These are phyloP conservation scores for Phytophthora tubulina DNA, from an alignment of 352 stramenopile genomes.

Conservation along the genomic window DNA sequence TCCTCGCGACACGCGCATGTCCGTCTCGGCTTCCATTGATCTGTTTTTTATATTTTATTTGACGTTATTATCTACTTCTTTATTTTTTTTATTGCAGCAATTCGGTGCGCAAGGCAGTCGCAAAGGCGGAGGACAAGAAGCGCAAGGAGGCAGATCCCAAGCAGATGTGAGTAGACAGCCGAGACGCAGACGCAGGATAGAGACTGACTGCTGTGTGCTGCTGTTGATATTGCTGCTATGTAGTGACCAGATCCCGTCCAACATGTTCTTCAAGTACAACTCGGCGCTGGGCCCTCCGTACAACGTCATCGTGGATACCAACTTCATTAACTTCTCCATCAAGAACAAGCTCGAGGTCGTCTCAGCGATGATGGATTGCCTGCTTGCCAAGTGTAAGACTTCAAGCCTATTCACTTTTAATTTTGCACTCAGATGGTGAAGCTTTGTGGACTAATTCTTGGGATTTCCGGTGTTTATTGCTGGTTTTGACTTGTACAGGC, in stretches of 20 bases:
- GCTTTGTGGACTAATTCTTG: constrained; percentile 1
- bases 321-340: constrained; percentile 99
- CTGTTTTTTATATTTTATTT: neutral
- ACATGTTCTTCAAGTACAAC: constrained; percentile 99
- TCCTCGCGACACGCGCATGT: constrained; percentile 97
- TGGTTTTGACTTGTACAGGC: constrained; percentile 37
- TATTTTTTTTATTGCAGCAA: constrained; percentile 56
- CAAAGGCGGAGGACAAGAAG: constrained; percentile 88
- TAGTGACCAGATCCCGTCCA: constrained; percentile 96
- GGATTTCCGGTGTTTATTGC: neutral
- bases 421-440: neutral
- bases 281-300: constrained; percentile 98
- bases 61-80: constrained; percentile 5
- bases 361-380: constrained; percentile 99
- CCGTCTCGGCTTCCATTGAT: constrained; percentile 43
- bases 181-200: neutral
- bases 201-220: constrained; percentile 25
- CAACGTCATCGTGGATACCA: constrained; percentile 99
- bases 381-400: constrained; percentile 97
- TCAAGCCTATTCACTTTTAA: neutral
- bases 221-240: constrained; percentile 7
- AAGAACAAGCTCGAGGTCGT: constrained; percentile 99
- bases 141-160: constrained; percentile 92
- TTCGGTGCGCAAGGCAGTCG: constrained; percentile 77
- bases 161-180: constrained; percentile 84